phyloP scores from a whole-genome alignment of 306 rosid species.

The Quercus mongolica region DNA sequence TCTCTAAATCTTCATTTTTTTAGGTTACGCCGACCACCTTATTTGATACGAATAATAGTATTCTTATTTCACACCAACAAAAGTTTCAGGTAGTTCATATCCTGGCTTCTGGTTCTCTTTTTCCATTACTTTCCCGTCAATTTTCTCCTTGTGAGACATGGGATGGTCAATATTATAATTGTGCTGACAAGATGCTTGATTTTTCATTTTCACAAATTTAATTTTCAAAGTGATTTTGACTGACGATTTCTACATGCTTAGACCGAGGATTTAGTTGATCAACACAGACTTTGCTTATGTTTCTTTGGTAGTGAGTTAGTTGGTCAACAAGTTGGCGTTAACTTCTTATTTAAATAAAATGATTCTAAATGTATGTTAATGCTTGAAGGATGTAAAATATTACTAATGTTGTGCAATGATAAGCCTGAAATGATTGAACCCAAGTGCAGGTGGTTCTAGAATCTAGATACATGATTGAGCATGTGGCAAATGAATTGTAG shows the following conservation, averaged over 20 bases:
- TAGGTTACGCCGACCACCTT: conserved; percentile 25
- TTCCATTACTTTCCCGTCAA: neutral
- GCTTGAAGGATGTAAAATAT: neutral
- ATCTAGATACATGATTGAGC: neutral
- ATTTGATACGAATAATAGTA: neutral
- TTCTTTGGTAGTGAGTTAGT: neutral
- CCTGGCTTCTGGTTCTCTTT: neutral
- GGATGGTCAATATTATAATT: too few relatives aligned
- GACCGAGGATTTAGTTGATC: neutral
- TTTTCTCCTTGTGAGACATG: neutral
- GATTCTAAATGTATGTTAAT: neutral
- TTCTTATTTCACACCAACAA: conserved; percentile 17
- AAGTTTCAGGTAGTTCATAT: conserved; percentile 26
- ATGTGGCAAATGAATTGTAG: neutral
- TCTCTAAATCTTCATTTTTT: neutral
- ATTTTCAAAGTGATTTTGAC: neutral
- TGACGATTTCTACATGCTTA: neutral
- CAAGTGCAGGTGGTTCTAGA: neutral
- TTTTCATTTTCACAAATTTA: neutral
- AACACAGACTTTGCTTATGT: neutral
- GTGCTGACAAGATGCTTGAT: neutral
- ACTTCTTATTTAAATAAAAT: neutral
- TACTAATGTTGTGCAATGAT: neutral
- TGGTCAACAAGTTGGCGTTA: neutral
- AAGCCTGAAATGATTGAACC: neutral